Percentiles rank a stretch among this genome's conserved stretches.
These are phyloP conservation scores for Furcasterigmium furcatum DNA, from an alignment of 2,329 filamentous ascomycete genomes.

Conservation along the genomic window DNA sequence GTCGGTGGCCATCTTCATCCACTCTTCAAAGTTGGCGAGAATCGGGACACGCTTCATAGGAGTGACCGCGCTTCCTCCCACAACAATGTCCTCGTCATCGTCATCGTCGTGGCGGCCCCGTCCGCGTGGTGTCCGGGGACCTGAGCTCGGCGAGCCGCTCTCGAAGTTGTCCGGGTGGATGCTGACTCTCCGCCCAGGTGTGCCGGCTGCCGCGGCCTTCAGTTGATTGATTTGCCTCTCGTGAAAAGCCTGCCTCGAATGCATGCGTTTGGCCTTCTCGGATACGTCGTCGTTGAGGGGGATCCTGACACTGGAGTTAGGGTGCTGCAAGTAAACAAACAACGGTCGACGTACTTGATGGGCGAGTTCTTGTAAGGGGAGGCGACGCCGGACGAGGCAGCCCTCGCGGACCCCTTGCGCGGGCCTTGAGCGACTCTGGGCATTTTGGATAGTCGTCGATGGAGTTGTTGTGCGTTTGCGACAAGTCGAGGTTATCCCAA, in stretches of 20 bases:
- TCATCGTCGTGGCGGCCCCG: conserved; percentile 38
- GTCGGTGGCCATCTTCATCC: conserved; percentile 99
- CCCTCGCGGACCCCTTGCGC: conserved; percentile 44
- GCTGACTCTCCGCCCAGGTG: conserved; percentile 64
- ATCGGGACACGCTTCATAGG: conserved; percentile 96
- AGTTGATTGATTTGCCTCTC: conserved; percentile 92
- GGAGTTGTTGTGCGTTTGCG: conserved; percentile 13
- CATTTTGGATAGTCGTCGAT: conserved; percentile 34
- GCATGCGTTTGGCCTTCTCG: conserved; percentile 85
- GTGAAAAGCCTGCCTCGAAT: conserved; percentile 83
- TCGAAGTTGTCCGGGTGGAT: conserved; percentile 57
- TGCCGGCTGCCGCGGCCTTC: conserved; percentile 68
- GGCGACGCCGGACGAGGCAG: conserved; percentile 40
- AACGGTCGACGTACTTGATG: conserved; percentile 45
- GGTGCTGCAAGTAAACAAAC: not conserved
- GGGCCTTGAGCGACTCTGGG: conserved; percentile 55
- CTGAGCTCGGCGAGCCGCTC: conserved; percentile 52
- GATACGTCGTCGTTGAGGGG: conserved; percentile 93
- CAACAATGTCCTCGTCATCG: conserved; percentile 60
- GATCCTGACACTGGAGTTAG: conserved; percentile 54
- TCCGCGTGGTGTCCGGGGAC: conserved; percentile 50
- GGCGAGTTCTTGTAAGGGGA: conserved; percentile 57
- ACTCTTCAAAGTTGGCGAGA: conserved; percentile 97
- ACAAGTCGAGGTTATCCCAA: not conserved
- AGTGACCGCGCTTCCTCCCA: conserved; percentile 75